A percentile compares a stretch with the other conserved stretches of the same genome.
Conservation (phyloP, 164 flowering plant genomes). For the Kingdonia uniflora region DNA sequence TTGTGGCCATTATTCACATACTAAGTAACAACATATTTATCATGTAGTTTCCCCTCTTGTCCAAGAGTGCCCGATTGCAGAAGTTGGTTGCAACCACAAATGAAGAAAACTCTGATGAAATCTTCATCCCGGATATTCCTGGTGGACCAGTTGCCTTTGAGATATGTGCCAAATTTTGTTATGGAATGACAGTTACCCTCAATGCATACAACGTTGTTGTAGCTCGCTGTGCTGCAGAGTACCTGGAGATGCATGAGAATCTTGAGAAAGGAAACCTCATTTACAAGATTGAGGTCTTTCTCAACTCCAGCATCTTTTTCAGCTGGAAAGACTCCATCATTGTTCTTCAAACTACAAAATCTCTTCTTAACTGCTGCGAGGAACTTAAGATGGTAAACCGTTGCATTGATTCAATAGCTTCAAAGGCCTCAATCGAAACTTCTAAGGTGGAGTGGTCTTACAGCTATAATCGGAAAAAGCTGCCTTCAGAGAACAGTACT, state of each 20-base stretch:
- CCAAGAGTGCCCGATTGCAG: slow-evolving; percentile 70
- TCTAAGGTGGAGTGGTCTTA: slow-evolving; percentile 90
- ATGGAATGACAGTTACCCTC: slow-evolving; percentile 85
- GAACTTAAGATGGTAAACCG: slow-evolving; percentile 57
- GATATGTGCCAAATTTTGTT: slow-evolving; percentile 91
- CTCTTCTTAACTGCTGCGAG: slow-evolving; percentile 53
- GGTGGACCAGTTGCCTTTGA: slow-evolving; percentile 92
- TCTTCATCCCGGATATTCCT: slow-evolving; percentile 67
- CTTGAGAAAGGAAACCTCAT: slow-evolving; percentile 83
- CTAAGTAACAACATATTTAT: background rate
- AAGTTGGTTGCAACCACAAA: slow-evolving; percentile 45
- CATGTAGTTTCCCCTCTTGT: slow-evolving; percentile 88
- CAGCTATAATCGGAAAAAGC: slow-evolving; percentile 62
- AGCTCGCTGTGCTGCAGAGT: slow-evolving; percentile 86
- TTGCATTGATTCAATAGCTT: slow-evolving; percentile 65
- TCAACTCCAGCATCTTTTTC: slow-evolving; percentile 70
- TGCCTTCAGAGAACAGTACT: slow-evolving; percentile 54
- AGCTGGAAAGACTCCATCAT: slow-evolving; percentile 96
- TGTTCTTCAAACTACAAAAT: slow-evolving; percentile 64
- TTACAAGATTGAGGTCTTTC: slow-evolving; percentile 79
- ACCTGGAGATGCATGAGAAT: slow-evolving; percentile 78
- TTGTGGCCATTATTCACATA: too few relatives aligned
- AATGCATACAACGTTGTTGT: slow-evolving; percentile 79
- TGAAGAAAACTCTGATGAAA: slow-evolving; percentile 44
- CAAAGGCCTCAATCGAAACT: slow-evolving; percentile 64